Conservation (phyloP, 2,329 filamentous ascomycete genomes). For the Exophiala phaeomuriformis region DNA sequence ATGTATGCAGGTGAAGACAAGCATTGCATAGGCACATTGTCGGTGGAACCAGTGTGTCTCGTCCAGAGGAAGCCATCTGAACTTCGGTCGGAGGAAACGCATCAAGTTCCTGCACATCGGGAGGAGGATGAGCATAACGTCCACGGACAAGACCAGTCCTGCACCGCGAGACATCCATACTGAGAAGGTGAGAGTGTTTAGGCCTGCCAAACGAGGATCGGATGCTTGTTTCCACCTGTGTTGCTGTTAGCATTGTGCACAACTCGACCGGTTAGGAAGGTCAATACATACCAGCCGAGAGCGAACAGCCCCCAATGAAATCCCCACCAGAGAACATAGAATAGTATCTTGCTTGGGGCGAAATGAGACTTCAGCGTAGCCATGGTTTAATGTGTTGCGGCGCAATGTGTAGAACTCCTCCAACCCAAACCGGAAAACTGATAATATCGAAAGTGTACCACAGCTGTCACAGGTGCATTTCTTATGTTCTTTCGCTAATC, state of each 20-base stretch:
- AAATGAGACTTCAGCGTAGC: constrained; percentile 25
- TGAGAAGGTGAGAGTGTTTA: constrained; percentile 78
- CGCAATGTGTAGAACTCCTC: neutral
- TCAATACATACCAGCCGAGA: constrained; percentile 65
- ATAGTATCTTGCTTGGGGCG: constrained; percentile 56
- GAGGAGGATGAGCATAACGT: constrained; percentile 79
- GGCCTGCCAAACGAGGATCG: constrained; percentile 61
- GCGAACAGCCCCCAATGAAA: constrained; percentile 73
- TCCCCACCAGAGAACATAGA: constrained; percentile 74
- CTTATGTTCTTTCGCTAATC: neutral
- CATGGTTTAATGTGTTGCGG: constrained; percentile 7
- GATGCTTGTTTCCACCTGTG: constrained; percentile 68
- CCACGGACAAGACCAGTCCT: constrained; percentile 74
- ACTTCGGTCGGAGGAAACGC: constrained; percentile 74
- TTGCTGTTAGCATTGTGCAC: constrained; percentile 17
- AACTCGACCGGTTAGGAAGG: constrained; percentile 20
- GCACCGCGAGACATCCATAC: constrained; percentile 96
- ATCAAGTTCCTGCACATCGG: constrained; percentile 92
- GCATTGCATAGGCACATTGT: constrained; percentile 81
- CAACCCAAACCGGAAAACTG: neutral
- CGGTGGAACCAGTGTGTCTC: constrained; percentile 96
- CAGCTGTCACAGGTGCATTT: constrained; percentile 12
- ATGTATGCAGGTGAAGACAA: constrained; percentile 75
- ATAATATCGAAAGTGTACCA: neutral
- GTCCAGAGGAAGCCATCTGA: constrained; percentile 84